Evolutionary conservation across 495 filamentous ascomycete species (phyloP).

Genomic region (Podospora bellae-mahoneyi): DNA sequence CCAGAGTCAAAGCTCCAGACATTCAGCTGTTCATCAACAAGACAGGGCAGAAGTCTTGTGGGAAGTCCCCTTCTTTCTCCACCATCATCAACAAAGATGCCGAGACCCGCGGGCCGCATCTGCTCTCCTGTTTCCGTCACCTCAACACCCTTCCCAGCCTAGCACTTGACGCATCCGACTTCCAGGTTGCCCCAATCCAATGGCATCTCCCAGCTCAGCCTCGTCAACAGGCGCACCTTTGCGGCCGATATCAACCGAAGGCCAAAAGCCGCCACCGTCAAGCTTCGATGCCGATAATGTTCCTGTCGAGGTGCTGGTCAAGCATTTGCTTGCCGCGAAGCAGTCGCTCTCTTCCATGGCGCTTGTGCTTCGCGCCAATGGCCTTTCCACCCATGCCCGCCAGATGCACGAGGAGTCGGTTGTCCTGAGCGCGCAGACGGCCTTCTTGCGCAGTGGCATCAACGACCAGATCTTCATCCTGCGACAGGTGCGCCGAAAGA

Average conservation of each 20-base stretch:
- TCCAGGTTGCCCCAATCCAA: not conserved
- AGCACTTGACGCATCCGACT: too few relatives aligned
- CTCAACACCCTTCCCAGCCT: not conserved
- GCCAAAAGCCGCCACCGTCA: not conserved
- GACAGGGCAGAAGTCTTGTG: not conserved
- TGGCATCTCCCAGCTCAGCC: conserved; percentile 17
- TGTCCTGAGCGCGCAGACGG: conserved; percentile 70
- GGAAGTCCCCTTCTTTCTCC: not conserved
- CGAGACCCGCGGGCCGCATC: not conserved
- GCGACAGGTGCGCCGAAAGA: conserved; percentile 58
- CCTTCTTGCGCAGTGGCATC: conserved; percentile 70
- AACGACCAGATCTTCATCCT: conserved; percentile 69
- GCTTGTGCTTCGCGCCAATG: conserved; percentile 82
- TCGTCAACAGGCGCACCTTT: conserved; percentile 14
- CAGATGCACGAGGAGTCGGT: conserved; percentile 75
- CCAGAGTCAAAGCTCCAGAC: not conserved
- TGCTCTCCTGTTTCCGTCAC: not conserved
- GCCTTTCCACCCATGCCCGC: conserved; percentile 75
- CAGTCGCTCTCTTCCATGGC: conserved; percentile 81
- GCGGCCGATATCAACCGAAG: conserved; percentile 15
- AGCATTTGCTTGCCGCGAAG: conserved; percentile 83
- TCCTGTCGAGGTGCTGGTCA: conserved; percentile 69
- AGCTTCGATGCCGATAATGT: conserved; percentile 33
- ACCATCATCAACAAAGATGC: conserved; percentile 12
- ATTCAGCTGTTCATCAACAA: not conserved